Evolutionary conservation across 805 yeast species (phyloP), one percentile per base, ranked within the genome.

Genomic region (Ogataea glucozyma): DNA sequence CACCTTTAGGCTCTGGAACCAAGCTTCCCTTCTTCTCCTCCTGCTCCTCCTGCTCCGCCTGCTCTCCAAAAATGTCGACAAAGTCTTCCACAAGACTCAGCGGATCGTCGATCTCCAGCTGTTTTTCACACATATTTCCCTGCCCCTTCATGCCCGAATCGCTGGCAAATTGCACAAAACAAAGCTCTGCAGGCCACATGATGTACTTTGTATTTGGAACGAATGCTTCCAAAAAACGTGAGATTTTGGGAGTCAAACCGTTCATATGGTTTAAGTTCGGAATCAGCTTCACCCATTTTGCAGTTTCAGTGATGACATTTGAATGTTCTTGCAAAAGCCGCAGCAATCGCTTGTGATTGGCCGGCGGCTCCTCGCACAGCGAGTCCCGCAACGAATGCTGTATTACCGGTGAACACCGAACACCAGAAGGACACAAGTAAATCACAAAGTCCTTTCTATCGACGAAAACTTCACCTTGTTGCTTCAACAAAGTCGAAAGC

Each of bases 111-210:
- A 57, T 22, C 14, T 48, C 49, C 12, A 50, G 30, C 13, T 22
- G 23, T 2, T 31, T 17, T 4, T 33, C 38, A 3, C 29, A 40
- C 10, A 43, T 42, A 11, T 22, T 14, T 19, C 21, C 32, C 11
- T 24, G 17, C 12, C 40, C 17, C 7, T 23, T 31, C 16, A 26
- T 19, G 69, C 35, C 43, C 1, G 45, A 19, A 26, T 52, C 61
- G 1, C 50, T 41, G 2, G 62, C 76, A 41, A 72, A 65, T 55
- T 85, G 93, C 4, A 78, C 66, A 43, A 77, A 68, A 53, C 90
- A 83, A 16, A 85, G 64, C 34, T 75, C 77, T 53, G 83, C 64
- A 0, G 95, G 95, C 95, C 95, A 86, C 32, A 79, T 62, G 2
- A 85, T 75, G 42, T 70, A 78, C 53, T 81, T 81, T 20, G 69